Evolutionary conservation across 208 protist species (phyloP), one percentile per base, ranked within the genome.

Genomic region (Trypanosoma rangeli): DNA sequence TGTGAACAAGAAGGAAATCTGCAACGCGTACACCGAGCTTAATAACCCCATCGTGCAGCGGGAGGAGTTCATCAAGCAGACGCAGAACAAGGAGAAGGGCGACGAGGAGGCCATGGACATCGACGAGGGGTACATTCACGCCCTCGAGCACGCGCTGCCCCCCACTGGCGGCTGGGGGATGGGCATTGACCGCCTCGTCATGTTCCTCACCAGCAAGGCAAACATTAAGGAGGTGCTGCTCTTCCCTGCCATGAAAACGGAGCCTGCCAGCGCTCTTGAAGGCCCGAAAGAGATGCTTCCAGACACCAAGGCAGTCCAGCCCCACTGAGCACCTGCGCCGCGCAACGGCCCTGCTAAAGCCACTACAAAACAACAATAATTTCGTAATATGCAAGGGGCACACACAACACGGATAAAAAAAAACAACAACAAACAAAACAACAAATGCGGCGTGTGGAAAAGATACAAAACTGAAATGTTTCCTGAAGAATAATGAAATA

Each of bases 21-120:
- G 83, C 73, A 99, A 99, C 68, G 97, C 99, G 42, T 99, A 99
- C 90, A 99, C 99, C 5, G 99, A 99, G 93, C 90, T 99, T 57
- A 99, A 99, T 90, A 98, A 99, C 82, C 99, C 99, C 48, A 82
- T 98, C 35, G 92, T 99, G 33, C 99, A 99, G 91, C 81, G 98
- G 20, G 88, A 98, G 52, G 92, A 98, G 66, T 99, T 99, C 76
- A 75, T 90, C 54, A 95, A 94, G 61, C 99, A 99, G 86, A 85
- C 94, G 56, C 83, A 87, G 52, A 87, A 97, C 74, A 91, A 92
- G 35, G 90, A 90, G 63, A 89, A 94, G 68, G 97, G 98, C 55
- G 99, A 99, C 67, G 98, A 99, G 57, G 99, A 99, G 77, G 98
- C 98, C 0, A 97, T 99, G 90, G 72, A 93, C 39, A 93, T 99